Evolutionary conservation across 257 asterid species (phyloP).

Genomic region (Plantago major): DNA sequence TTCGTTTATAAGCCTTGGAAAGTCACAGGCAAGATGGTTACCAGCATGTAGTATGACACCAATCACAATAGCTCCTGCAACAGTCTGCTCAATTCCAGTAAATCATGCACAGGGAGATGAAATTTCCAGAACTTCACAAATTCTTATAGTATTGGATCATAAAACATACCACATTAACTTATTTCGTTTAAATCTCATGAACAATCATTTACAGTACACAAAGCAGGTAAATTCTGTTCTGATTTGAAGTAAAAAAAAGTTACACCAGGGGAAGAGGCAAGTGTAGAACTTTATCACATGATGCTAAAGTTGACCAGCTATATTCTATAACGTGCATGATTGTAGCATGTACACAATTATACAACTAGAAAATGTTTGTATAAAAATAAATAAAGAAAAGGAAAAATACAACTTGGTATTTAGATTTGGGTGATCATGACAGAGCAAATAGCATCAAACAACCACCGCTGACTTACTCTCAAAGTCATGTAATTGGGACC

Average conservation of each 20-base stretch:
- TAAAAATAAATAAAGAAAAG: no score
- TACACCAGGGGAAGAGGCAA: no score
- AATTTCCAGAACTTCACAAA: not conserved
- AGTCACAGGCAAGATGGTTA: slow-evolving; percentile 92
- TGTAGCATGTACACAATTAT: no score
- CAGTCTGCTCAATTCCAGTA: slow-evolving; percentile 47
- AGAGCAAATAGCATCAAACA: slow-evolving; percentile 12
- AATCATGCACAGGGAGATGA: not conserved
- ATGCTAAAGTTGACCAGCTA: no score
- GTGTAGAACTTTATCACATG: no score
- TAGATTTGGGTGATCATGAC: not conserved
- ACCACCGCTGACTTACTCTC: slow-evolving; percentile 23
- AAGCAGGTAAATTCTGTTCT: no score
- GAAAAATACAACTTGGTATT: no score
- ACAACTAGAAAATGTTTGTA: no score
- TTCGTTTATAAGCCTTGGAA: slow-evolving; percentile 67
- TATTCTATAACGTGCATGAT: no score
- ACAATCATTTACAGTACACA: no score
- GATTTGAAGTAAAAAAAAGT: no score
- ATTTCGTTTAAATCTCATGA: no score
- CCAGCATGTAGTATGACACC: slow-evolving; percentile 96
- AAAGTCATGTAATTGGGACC: slow-evolving; percentile 32
- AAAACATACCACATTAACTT: not conserved
- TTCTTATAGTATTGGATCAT: not conserved
- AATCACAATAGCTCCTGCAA: slow-evolving; percentile 80